Evolutionary conservation across 495 filamentous ascomycete species (phyloP).

Genomic region (Cairneyella variabilis): DNA sequence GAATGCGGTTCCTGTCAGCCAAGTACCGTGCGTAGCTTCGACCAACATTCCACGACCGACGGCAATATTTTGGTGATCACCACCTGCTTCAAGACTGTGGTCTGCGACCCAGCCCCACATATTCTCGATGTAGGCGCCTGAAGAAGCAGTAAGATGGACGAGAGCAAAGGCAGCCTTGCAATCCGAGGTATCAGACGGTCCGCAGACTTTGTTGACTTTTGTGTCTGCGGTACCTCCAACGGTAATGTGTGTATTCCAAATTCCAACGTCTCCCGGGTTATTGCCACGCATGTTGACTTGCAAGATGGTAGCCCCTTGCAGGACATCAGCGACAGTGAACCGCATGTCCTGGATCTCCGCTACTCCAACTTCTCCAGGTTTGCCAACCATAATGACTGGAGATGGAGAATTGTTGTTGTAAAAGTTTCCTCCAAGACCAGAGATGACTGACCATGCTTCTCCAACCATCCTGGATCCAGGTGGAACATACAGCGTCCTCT

Average conservation of each 20-base stretch:
- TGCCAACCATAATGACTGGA: conserved; percentile 52
- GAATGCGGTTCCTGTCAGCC: conserved; percentile 63
- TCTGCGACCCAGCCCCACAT: conserved; percentile 53
- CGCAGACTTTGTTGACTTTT: conserved; percentile 38
- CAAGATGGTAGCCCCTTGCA: conserved; percentile 39
- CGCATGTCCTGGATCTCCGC: conserved; percentile 36
- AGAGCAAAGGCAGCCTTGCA: conserved; percentile 52
- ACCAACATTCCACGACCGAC: conserved; percentile 59
- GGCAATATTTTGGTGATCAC: conserved; percentile 45
- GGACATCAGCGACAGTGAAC: conserved; percentile 29
- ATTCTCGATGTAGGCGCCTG: conserved; percentile 52
- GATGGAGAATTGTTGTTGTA: conserved; percentile 42
- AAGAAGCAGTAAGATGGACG: conserved; percentile 43
- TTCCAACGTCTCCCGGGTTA: conserved; percentile 33
- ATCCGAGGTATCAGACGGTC: conserved; percentile 24
- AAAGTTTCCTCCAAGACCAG: conserved; percentile 51
- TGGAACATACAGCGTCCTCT: conserved; percentile 52
- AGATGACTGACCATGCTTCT: conserved; percentile 54
- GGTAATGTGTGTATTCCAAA: conserved; percentile 54
- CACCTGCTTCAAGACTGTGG: conserved; percentile 55
- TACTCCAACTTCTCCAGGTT: conserved; percentile 42
- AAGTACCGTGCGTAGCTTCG: conserved; percentile 52
- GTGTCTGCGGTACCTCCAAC: conserved; percentile 53
- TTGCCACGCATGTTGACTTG: conserved; percentile 16
- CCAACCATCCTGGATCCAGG: conserved; percentile 40